phyloP scores from a whole-genome alignment of 805 yeast genomes.

The Schwanniomyces polymorphus region DNA sequence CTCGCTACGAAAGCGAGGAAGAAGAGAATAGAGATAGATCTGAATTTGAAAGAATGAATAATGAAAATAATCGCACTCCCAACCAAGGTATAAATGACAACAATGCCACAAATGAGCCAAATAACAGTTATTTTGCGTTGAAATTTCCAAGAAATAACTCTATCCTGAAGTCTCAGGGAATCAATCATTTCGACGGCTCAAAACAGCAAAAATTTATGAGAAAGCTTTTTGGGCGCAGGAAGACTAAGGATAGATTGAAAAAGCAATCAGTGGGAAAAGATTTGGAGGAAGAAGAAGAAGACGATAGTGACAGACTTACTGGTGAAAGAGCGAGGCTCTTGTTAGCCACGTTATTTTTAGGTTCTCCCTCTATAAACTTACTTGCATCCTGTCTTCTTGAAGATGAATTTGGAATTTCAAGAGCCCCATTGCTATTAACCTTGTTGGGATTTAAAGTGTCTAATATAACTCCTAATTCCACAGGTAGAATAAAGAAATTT shows the following conservation, averaged over 20 bases:
- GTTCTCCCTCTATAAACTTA: constrained; percentile 72
- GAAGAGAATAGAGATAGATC: constrained; percentile 22
- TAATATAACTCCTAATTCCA: constrained; percentile 43
- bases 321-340: constrained; percentile 37
- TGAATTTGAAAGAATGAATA: not conserved
- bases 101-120: constrained; percentile 2
- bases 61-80: not conserved
- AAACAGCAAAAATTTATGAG: constrained; percentile 19
- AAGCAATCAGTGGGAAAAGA: constrained; percentile 14
- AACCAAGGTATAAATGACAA: not conserved
- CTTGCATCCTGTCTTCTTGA: constrained; percentile 71
- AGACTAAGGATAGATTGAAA: constrained; percentile 22
- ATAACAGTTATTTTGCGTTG: constrained; percentile 3
- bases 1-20: constrained; percentile 29
- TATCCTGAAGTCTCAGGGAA: not conserved
- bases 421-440: constrained; percentile 81
- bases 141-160: not conserved
- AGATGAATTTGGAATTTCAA: constrained; percentile 72
- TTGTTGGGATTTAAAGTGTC: constrained; percentile 66
- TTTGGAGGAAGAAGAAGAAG: constrained; percentile 14
- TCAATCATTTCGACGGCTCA: constrained; percentile 8
- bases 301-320: constrained; percentile 24
- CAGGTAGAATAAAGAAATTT: constrained; percentile 47
- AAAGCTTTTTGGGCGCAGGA: constrained; percentile 23
- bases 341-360: constrained; percentile 52